Base-by-base conservation (phyloP, 1,284 basidiomycete species). In the Stygiomarasmius scandens region DNA sequence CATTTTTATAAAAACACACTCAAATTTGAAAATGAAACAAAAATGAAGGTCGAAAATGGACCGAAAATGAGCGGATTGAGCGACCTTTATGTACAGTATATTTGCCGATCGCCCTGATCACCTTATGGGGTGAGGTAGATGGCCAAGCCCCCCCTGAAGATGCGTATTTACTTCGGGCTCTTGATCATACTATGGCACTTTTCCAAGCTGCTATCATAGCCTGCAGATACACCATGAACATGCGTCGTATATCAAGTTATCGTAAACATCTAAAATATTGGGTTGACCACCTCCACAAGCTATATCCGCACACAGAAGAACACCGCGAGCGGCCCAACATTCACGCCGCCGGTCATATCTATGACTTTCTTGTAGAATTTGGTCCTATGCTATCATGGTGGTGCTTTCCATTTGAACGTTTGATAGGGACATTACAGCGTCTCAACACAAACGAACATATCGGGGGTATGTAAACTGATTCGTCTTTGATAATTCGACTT, bases 101-200 rank as follows among this genome's bases (percentile, higher is more conserved):
- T 52, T 58, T 76, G 12, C 71, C 70, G 0, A 58, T 75, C 27
- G 63, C 73, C 0, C 63, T 76, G 8, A 62, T 72, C 45, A 61
- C 63, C 24, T 54, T 71, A 23, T 73, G 69, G 71, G 67, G 60
- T 23, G 54, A 58, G 20, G 56, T 61, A 38, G 25, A 54, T 49
- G 27, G 24, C 19, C 16, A 41, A 43, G 29, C 46, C 38, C 44
- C 53, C 25, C 22, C 52, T 46, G 14, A 63, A 41, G 25, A 54
- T 32, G 51, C 34, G 1, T 19, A 46, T 49, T 12, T 56, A 12
- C 52, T 50, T 5, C 22, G 60, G 38, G 46, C 65, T 10, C 57
- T 73, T 2, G 59, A 67, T 38, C 60, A 70, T 50, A 66, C 64
- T n/a, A 63, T 67, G 64, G 16, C 25, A 11, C 61, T 67, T 4